Evolutionary conservation across 2,329 filamentous ascomycete species (phyloP).

Genomic region (Hymenoscyphus repandus): DNA sequence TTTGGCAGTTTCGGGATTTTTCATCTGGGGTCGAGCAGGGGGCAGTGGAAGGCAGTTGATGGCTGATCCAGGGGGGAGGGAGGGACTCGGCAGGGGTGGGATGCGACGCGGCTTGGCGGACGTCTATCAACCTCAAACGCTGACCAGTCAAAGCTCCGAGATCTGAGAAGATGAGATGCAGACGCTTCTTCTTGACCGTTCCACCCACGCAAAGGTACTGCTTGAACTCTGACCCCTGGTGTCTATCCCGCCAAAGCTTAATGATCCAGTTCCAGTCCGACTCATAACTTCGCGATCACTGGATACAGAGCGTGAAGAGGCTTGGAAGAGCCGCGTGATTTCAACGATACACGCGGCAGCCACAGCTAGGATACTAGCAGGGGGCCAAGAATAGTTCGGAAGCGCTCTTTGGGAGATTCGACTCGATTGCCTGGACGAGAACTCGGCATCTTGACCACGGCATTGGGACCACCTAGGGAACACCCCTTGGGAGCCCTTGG

Average conservation of each 20-base stretch:
- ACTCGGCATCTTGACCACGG: neutral
- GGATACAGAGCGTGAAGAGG: neutral
- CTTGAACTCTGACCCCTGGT: neutral
- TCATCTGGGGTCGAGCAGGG: constrained; percentile 10
- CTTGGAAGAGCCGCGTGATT: neutral
- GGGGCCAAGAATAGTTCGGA: neutral
- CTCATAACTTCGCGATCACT: neutral
- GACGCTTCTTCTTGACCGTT: constrained; percentile 6
- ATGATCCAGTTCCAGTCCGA: neutral
- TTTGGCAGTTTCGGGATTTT: constrained; percentile 15
- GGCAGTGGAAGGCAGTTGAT: neutral
- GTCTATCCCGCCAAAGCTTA: neutral
- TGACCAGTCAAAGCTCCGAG: constrained; percentile 21
- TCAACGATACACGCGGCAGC: neutral
- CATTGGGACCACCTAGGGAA: neutral
- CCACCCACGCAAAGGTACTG: no score
- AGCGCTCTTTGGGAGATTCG: neutral
- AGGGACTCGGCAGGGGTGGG: neutral
- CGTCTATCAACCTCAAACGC: constrained; percentile 12
- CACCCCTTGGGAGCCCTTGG: neutral
- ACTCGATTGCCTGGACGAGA: neutral
- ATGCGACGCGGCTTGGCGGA: neutral
- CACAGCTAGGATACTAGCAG: neutral
- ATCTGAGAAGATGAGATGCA: constrained; percentile 24
- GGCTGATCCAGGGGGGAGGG: constrained; percentile 5